A percentile compares a stretch with the other conserved stretches of the same genome.
Evolutionary conservation across 2,329 filamentous ascomycete genomes (phyloP).

Genomic region (Coleophoma eucalyptorum): DNA sequence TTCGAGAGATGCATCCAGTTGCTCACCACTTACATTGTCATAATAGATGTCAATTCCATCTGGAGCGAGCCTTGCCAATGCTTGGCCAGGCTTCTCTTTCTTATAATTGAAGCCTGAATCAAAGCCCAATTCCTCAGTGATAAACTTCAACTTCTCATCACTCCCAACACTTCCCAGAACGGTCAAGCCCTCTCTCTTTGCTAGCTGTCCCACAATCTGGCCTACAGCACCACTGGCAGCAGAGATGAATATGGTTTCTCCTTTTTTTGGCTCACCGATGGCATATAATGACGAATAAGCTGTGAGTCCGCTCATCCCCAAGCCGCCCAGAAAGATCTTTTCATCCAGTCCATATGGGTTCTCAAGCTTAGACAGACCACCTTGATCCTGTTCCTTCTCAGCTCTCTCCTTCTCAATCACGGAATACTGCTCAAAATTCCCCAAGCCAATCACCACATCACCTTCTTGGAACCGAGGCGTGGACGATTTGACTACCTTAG

Average conservation of each 20-base stretch:
- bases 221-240: slow-evolving; percentile 70
- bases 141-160: slow-evolving; percentile 69
- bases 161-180: slow-evolving; percentile 73
- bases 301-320: slow-evolving; percentile 75
- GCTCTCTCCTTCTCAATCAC: slow-evolving; percentile 39
- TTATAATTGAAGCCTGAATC: slow-evolving; percentile 78
- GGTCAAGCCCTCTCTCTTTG: slow-evolving; percentile 68
- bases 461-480: slow-evolving; percentile 58
- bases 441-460: slow-evolving; percentile 55
- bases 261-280: slow-evolving; percentile 65
- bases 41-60: slow-evolving; percentile 76
- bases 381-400: slow-evolving; percentile 31
- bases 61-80: slow-evolving; percentile 49
- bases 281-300: slow-evolving; percentile 73
- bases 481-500: slow-evolving; percentile 66
- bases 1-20: slow-evolving; percentile 62
- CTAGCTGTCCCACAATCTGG: slow-evolving; percentile 64
- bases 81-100: slow-evolving; percentile 61
- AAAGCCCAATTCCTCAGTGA: slow-evolving; percentile 68
- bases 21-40: slow-evolving; percentile 75
- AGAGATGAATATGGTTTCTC: slow-evolving; percentile 71
- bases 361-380: slow-evolving; percentile 47
- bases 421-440: slow-evolving; percentile 65
- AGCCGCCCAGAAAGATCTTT: slow-evolving; percentile 65
- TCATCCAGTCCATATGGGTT: slow-evolving; percentile 66